Percentiles rank a stretch among this genome's conserved stretches.
These are phyloP conservation scores for Gossypioides kirkii DNA, from an alignment of 345 rosid species.

Conservation along the genomic window DNA sequence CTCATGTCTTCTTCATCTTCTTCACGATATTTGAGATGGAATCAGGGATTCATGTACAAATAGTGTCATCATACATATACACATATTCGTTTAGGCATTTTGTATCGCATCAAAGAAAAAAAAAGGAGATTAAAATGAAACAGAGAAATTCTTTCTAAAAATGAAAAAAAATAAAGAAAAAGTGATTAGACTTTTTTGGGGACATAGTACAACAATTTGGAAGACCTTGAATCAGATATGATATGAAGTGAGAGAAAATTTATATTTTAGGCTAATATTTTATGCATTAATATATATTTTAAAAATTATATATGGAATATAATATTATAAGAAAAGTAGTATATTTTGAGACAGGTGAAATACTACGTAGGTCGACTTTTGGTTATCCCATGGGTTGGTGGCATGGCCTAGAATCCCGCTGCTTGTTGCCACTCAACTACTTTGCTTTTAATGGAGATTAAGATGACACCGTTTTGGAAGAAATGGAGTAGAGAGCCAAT, in stretches of 20 bases:
- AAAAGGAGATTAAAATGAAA: neutral
- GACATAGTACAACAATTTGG: slow-evolving; percentile 6
- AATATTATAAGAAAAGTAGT: neutral
- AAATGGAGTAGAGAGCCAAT: neutral
- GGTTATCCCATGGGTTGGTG: slow-evolving; percentile 16
- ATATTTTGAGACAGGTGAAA: neutral
- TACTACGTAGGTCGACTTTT: slow-evolving; percentile 3
- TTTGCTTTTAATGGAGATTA: neutral
- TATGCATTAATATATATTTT: too few species aligned
- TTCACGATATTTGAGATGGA: slow-evolving; percentile 2
- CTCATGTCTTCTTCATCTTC: neutral
- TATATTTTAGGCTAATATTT: too few species aligned
- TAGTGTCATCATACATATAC: neutral
- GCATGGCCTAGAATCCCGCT: slow-evolving; percentile 26
- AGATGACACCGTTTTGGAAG: neutral
- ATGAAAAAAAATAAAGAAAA: neutral
- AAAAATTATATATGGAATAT: too few species aligned
- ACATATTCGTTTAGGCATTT: slow-evolving; percentile 8
- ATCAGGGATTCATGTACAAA: neutral
- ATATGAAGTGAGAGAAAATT: too few species aligned
- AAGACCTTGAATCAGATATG: neutral
- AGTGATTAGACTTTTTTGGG: neutral
- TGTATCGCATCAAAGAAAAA: neutral
- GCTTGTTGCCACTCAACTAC: neutral
- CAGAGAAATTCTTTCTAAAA: neutral